phyloP scores from a whole-genome alignment of 257 asterid species.

The Przewalskia tangutica region DNA sequence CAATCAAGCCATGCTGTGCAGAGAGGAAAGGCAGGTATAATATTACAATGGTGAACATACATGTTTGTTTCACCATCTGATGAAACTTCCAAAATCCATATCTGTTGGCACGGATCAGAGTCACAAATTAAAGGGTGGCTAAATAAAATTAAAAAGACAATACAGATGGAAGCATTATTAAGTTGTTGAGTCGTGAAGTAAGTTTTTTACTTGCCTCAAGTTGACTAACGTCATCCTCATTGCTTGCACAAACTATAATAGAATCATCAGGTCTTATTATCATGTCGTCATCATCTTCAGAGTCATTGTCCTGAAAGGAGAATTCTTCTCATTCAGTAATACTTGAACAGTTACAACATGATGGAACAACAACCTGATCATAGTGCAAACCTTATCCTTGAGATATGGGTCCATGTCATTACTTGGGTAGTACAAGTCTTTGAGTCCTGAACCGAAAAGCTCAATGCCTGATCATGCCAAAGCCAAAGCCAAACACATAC shows the following conservation, averaged over 20 bases:
- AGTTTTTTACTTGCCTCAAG: slow-evolving; percentile 55
- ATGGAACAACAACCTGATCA: background rate
- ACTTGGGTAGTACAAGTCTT: slow-evolving; percentile 50
- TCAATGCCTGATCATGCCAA: slow-evolving; percentile 43
- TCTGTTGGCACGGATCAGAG: slow-evolving; percentile 26
- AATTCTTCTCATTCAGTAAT: background rate
- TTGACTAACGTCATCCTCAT: slow-evolving; percentile 91
- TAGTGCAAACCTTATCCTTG: slow-evolving; percentile 46
- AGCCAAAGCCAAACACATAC: slow-evolving; percentile 1
- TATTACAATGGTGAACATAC: slow-evolving; percentile 78
- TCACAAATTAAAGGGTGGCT: background rate
- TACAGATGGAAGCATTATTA: background rate
- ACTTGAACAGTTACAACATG: background rate
- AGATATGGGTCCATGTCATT: slow-evolving; percentile 81
- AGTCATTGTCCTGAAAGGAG: slow-evolving; percentile 46
- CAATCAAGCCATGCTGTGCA: slow-evolving; percentile 95
- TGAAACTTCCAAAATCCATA: slow-evolving; percentile 68
- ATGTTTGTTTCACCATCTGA: slow-evolving; percentile 39
- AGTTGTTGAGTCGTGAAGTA: background rate
- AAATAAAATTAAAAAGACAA: background rate
- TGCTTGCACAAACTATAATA: slow-evolving; percentile 72
- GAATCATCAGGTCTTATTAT: slow-evolving; percentile 72
- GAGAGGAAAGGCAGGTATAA: slow-evolving; percentile 87
- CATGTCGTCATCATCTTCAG: slow-evolving; percentile 67
- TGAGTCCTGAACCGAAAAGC: slow-evolving; percentile 55